Conservation (phyloP, 192 early-diverging fungal genomes). For the Coemansia sp. region DNA sequence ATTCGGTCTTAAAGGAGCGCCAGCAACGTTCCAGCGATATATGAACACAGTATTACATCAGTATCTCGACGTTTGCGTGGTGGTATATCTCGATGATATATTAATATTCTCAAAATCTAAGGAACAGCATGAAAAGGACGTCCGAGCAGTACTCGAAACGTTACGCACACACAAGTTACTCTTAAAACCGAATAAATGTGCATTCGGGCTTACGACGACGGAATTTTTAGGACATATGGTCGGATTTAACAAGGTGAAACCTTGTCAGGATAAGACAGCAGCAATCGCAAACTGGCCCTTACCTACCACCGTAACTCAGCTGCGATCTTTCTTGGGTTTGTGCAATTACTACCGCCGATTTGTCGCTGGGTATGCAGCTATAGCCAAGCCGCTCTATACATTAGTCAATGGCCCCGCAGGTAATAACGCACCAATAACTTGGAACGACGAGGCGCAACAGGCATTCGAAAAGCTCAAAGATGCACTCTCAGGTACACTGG, state of each 20-base stretch:
- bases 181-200: too few species aligned
- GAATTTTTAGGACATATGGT: too few species aligned
- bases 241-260: too few species aligned
- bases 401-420: not conserved
- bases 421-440: not conserved
- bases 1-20: not conserved
- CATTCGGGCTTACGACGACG: too few species aligned
- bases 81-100: not conserved
- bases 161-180: not conserved
- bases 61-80: not conserved
- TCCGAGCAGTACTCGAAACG: not conserved
- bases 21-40: not conserved
- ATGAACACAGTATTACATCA: not conserved
- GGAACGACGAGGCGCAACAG: not conserved
- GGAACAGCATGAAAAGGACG: not conserved
- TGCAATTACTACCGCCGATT: too few species aligned
- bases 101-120: not conserved
- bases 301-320: too few species aligned
- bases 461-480: not conserved
- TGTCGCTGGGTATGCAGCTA: too few species aligned
- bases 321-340: too few species aligned
- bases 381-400: not conserved
- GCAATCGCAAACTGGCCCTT: too few species aligned
- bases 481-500: not conserved
- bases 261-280: too few species aligned